phyloP scores from a whole-genome alignment of 148 eudicot species.

The Drosera capensis region DNA sequence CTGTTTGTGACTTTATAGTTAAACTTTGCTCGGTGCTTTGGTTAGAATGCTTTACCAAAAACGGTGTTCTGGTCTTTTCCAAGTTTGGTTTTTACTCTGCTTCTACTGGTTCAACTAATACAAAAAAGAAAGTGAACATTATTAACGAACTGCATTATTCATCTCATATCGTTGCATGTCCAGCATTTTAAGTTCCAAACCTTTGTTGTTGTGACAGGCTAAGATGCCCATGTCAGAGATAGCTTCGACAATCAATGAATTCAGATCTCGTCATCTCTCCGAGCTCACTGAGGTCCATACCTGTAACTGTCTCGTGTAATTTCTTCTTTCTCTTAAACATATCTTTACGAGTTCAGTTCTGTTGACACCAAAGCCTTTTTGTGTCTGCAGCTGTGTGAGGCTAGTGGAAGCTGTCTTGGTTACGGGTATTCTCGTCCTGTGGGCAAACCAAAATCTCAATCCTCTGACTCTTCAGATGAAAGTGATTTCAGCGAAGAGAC shows the following conservation, averaged over 20 bases:
- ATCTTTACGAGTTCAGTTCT: too few species aligned
- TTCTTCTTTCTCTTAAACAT: not conserved
- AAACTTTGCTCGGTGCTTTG: too few species aligned
- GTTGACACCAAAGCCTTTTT: not conserved
- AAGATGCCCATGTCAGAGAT: constrained; percentile 88
- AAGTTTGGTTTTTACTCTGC: too few species aligned
- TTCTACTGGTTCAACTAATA: too few species aligned
- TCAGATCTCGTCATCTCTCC: constrained; percentile 88
- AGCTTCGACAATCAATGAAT: constrained; percentile 82
- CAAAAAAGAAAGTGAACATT: too few species aligned
- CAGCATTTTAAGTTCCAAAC: not conserved
- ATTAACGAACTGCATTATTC: too few species aligned
- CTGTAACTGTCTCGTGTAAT: not conserved
- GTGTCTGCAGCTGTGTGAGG: constrained; percentile 62
- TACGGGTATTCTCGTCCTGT: constrained; percentile 66
- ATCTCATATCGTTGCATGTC: not conserved
- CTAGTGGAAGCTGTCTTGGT: constrained; percentile 88
- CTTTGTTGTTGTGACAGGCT: constrained; percentile 30
- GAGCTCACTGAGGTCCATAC: constrained; percentile 76
- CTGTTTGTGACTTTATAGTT: too few species aligned
- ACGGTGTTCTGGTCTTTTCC: too few species aligned
- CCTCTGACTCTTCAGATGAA: constrained; percentile 44
- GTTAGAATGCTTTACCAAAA: too few species aligned
- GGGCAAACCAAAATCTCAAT: constrained; percentile 57
- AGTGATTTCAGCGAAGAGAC: constrained; percentile 51